Percentiles rank a stretch among this genome's conserved stretches.
Conservation (phyloP, 2,329 filamentous ascomycete genomes). For the Cladophialophora immunda region DNA sequence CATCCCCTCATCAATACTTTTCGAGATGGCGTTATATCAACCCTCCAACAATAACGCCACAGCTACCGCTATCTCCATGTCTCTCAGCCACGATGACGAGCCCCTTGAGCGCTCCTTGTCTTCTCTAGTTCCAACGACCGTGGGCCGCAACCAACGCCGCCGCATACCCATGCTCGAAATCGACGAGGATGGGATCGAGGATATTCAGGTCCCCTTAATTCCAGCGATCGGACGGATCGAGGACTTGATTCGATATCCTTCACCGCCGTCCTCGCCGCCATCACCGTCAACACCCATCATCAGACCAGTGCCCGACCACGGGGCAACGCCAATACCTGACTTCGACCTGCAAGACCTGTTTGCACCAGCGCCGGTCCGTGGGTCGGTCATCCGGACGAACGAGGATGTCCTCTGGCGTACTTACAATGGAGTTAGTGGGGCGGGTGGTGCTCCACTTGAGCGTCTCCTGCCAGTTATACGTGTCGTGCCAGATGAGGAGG, state of each 20-base stretch:
- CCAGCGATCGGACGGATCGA: slow-evolving; percentile 10
- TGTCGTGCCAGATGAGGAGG: not conserved
- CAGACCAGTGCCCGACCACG: not conserved
- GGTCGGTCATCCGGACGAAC: not conserved
- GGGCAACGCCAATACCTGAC: not conserved
- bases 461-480: not conserved
- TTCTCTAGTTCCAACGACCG: not conserved
- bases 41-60: not conserved
- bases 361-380: not conserved
- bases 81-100: not conserved
- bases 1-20: not conserved
- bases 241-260: slow-evolving; percentile 2
- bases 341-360: slow-evolving; percentile 1
- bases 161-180: not conserved
- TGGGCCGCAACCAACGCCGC: not conserved
- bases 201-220: not conserved
- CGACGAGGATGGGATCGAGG: slow-evolving; percentile 8
- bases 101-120: not conserved
- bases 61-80: not conserved
- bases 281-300: slow-evolving; percentile 7
- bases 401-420: not conserved
- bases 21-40: not conserved
- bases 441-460: not conserved
- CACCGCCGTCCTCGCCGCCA: not conserved
- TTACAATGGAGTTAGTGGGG: not conserved